Percentiles rank a stretch among this genome's conserved stretches.
These are phyloP conservation scores for Leccinum uliginosum DNA, from an alignment of 768 basidiomycete genomes.

Conservation along the genomic window DNA sequence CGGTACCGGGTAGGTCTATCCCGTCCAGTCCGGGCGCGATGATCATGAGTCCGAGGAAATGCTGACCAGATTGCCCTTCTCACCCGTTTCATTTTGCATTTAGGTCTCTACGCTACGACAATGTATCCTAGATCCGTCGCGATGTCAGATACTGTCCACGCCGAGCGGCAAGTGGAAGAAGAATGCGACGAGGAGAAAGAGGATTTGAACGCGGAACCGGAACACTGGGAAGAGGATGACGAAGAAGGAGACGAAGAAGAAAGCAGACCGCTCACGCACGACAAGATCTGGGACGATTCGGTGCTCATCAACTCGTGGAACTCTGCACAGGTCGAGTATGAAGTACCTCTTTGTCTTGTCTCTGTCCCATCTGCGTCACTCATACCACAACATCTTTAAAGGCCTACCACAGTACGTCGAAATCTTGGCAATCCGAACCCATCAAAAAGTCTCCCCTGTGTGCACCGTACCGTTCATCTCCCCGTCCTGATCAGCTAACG, in stretches of 20 bases:
- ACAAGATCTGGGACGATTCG: slow-evolving; percentile 85
- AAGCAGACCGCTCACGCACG: slow-evolving; percentile 60
- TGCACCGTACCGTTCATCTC: no score
- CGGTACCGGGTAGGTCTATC: slow-evolving; percentile 2
- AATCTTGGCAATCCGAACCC: no score
- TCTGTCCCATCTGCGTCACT: no score
- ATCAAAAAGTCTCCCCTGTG: no score
- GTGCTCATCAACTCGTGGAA: slow-evolving; percentile 81
- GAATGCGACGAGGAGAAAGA: slow-evolving; percentile 23
- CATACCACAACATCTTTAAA: no score
- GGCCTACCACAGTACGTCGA: no score
- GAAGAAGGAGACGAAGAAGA: slow-evolving; percentile 45
- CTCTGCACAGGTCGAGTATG: no score
- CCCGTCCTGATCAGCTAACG: no score
- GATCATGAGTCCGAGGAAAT: neutral
- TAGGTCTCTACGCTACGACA: slow-evolving; percentile 13
- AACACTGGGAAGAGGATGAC: slow-evolving; percentile 3
- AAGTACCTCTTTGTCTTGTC: no score
- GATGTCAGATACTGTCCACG: no score
- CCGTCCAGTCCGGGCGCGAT: no score
- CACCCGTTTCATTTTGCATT: no score
- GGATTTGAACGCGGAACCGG: slow-evolving; percentile 4
- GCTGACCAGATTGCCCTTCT: neutral
- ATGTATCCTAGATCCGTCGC: slow-evolving; percentile 24
- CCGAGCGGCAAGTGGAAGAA: neutral